Percentiles rank a stretch among this genome's conserved stretches.
Evolutionary conservation across 202 grass and related monocot genomes (phyloP).

Genomic region (Digitaria exilis): DNA sequence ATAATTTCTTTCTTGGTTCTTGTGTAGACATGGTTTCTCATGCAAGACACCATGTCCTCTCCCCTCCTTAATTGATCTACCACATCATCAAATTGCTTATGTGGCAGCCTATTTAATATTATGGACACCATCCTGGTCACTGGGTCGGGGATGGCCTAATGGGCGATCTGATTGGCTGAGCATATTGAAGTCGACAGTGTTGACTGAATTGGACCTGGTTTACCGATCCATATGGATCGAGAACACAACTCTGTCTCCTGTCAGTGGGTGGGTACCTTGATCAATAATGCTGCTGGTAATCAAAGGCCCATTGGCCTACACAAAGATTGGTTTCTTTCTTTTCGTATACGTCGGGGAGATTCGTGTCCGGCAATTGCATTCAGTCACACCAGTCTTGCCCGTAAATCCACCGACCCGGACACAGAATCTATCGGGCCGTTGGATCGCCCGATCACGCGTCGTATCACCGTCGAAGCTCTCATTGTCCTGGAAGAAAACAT

Average conservation of each 20-base stretch:
- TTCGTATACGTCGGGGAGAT: slow-evolving; percentile 44
- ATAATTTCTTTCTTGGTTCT: too few relatives aligned
- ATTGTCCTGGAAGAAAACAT: slow-evolving; percentile 27
- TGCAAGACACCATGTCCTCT: too few relatives aligned
- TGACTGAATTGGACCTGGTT: slow-evolving; percentile 4
- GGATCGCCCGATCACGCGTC: slow-evolving; percentile 41
- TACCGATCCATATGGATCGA: background rate
- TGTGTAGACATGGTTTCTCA: too few relatives aligned
- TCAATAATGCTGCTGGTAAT: slow-evolving; percentile 43
- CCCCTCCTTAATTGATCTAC: too few relatives aligned
- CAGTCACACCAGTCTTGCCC: slow-evolving; percentile 41
- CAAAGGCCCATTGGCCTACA: slow-evolving; percentile 34
- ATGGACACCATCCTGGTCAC: too few relatives aligned
- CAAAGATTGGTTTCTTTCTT: slow-evolving; percentile 37
- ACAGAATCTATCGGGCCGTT: slow-evolving; percentile 48
- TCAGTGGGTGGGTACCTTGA: background rate
- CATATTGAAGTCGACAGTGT: background rate
- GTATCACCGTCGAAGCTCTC: slow-evolving; percentile 43
- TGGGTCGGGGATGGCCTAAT: too few relatives aligned
- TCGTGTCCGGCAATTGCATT: slow-evolving; percentile 56
- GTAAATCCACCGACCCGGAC: slow-evolving; percentile 48
- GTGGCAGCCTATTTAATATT: too few relatives aligned
- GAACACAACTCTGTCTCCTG: background rate
- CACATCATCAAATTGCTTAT: too few relatives aligned
- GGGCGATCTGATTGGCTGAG: background rate